Percentiles rank a stretch among this genome's conserved stretches.
phyloP scores from a whole-genome alignment of 768 basidiomycete genomes.

The Pleurotus giganteus region DNA sequence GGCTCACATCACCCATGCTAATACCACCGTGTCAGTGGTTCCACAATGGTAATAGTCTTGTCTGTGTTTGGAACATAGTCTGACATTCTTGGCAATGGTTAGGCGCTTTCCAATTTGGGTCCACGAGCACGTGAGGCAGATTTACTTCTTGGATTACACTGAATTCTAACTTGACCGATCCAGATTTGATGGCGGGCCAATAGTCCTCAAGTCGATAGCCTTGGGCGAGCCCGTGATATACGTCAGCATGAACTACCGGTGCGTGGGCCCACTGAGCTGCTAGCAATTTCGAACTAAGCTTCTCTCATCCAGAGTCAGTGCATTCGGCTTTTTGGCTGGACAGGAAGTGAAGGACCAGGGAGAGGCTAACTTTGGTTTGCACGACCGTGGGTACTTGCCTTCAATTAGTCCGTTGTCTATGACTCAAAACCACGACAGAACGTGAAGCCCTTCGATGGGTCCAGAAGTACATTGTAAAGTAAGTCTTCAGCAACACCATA shows the following conservation, averaged over 20 bases:
- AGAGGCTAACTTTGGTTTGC: constrained; percentile 56
- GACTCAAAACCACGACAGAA: constrained; percentile 13
- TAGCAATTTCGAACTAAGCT: constrained; percentile 4
- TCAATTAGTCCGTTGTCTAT: background rate
- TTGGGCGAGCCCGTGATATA: constrained; percentile 46
- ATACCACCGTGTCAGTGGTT: constrained; percentile 35
- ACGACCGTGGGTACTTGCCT: constrained; percentile 45
- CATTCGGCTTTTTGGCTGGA: constrained; percentile 44
- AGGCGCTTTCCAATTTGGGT: constrained; percentile 20
- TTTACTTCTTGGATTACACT: background rate
- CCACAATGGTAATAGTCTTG: constrained; percentile 29
- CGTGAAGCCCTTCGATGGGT: constrained; percentile 53
- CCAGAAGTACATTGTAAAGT: constrained; percentile 49
- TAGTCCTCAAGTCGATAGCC: constrained; percentile 43
- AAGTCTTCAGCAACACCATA: background rate
- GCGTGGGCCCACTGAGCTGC: background rate
- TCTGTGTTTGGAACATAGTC: background rate
- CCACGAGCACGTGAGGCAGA: constrained; percentile 13
- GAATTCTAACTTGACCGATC: background rate
- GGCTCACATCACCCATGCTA: too few species aligned
- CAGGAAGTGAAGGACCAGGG: constrained; percentile 41
- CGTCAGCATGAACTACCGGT: constrained; percentile 54
- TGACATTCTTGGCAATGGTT: background rate
- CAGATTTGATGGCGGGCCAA: constrained; percentile 39
- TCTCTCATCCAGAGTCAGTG: constrained; percentile 16